Evolutionary conservation across 2,329 filamentous ascomycete genomes (phyloP).

Genomic region (Ceratocystis alfenasii): DNA sequence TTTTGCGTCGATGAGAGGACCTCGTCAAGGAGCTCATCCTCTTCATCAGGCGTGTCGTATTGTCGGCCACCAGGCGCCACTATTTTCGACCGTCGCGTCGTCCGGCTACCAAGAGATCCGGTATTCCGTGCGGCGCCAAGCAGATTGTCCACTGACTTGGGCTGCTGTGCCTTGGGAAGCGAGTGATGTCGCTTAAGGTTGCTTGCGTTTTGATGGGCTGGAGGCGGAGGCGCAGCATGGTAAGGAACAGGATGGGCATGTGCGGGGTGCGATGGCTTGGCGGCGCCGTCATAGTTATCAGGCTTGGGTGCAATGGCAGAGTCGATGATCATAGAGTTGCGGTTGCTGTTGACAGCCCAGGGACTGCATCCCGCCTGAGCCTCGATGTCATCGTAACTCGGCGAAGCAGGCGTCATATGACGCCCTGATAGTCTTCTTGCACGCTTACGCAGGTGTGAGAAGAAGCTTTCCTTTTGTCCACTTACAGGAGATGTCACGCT

Average conservation of each 20-base stretch:
- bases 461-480: slow-evolving; percentile 89
- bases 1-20: slow-evolving; percentile 65
- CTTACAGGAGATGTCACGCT: slow-evolving; percentile 63
- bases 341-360: slow-evolving; percentile 59
- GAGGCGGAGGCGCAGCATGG: slow-evolving; percentile 38
- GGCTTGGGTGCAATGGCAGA: slow-evolving; percentile 40
- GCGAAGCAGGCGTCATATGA: slow-evolving; percentile 69
- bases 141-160: slow-evolving; percentile 52
- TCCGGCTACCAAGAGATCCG: slow-evolving; percentile 16
- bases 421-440: slow-evolving; percentile 85
- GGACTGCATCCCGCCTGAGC: slow-evolving; percentile 85
- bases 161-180: slow-evolving; percentile 46
- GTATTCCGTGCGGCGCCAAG: slow-evolving; percentile 37
- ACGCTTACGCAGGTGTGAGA: slow-evolving; percentile 89
- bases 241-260: slow-evolving; percentile 40
- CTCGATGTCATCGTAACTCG: slow-evolving; percentile 75
- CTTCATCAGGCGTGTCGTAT: slow-evolving; percentile 91
- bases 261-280: slow-evolving; percentile 30
- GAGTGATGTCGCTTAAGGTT: slow-evolving; percentile 55
- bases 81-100: slow-evolving; percentile 63
- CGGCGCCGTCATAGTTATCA: slow-evolving; percentile 48
- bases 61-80: slow-evolving; percentile 58
- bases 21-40: slow-evolving; percentile 90
- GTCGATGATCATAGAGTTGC: slow-evolving; percentile 73
- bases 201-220: slow-evolving; percentile 41